Percentiles rank a stretch among this genome's conserved stretches.
Conservation (phyloP, 176 grass and related monocot species). For the Miscanthus lutarioriparius region DNA sequence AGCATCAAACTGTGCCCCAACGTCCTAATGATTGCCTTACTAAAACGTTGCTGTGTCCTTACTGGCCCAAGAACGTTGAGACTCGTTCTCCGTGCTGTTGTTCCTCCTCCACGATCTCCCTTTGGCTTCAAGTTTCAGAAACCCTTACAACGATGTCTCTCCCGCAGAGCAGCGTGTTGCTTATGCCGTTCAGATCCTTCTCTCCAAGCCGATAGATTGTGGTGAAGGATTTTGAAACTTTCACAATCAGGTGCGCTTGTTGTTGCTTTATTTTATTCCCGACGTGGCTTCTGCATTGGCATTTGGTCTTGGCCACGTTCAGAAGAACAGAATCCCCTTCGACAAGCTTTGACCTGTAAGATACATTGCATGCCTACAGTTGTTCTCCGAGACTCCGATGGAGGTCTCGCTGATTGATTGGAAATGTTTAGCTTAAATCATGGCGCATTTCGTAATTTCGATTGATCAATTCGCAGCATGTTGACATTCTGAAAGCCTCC, state of each 20-base stretch:
- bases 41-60: constrained; percentile 29
- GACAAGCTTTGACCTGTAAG: background rate
- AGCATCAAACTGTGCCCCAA: constrained; percentile 12
- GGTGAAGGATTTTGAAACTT: constrained; percentile 12
- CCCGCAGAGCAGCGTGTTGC: background rate
- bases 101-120: background rate
- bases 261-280: background rate
- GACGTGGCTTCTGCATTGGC: background rate
- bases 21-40: constrained; percentile 20
- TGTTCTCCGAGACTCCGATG: background rate
- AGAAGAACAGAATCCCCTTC: background rate
- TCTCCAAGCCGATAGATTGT: background rate
- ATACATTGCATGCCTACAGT: background rate
- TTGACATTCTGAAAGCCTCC: background rate
- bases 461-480: background rate
- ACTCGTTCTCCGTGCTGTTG: constrained; percentile 3
- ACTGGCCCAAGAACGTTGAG: background rate
- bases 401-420: background rate
- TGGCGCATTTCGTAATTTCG: background rate
- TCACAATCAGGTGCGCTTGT: background rate
- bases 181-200: background rate
- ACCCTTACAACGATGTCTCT: background rate
- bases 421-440: background rate
- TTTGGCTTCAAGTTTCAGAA: constrained; percentile 1
- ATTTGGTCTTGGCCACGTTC: background rate